Evolutionary conservation across 73 alveolate species (phyloP), one percentile per base, ranked within the genome.

Genomic region (Blepharisma japonicum): DNA sequence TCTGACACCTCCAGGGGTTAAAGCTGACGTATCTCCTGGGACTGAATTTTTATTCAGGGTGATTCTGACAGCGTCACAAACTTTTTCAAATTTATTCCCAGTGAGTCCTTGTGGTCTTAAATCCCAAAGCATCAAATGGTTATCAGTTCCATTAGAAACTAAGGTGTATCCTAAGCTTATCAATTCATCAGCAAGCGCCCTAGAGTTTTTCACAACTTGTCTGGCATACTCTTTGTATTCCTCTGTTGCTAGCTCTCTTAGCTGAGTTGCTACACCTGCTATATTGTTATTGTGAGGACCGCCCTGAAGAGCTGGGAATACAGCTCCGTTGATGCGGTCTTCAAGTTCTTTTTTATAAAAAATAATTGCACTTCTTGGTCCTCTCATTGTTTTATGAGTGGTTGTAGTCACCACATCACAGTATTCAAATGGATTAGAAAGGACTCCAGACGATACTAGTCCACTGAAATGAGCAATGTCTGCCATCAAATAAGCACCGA

Each of bases 401-500:
- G 99, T 95, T 25, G 98, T 93, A 46, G 98, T 91, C 38, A 95
- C 99, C 32, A 95, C 93, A 71, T 95, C 97, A 6, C 96, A 93
- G 77, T 89, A 84, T n/a, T 88, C 97, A 74, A 95, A 95, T 14
- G 99, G 99, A 55, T 90, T 81, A 1, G 91, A 86, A 39, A 92
- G 82, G 32, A 74, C 91, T 50, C 71, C 89, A 4, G 97, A 90
- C 6, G 98, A 98, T 32, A 95, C 94, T 66, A 95, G 87, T 6
- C 99, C 99, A 32, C 96, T 55, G 77, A 80, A 82, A 61, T 95
- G 99, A 6, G 99, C 97, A 96, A 95, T 94, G 77, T 95, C 99
- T 55, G 91, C 96, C 77, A 95, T 68, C 38, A 95, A 85, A 54
- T 76, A 82, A 9, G 98, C 98, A 21, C 97, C 97, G 14, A 90